Percentiles rank a stretch among this genome's conserved stretches.
These are phyloP conservation scores for Tricholoma sp. DNA, from an alignment of 768 basidiomycete genomes.

Conservation along the genomic window DNA sequence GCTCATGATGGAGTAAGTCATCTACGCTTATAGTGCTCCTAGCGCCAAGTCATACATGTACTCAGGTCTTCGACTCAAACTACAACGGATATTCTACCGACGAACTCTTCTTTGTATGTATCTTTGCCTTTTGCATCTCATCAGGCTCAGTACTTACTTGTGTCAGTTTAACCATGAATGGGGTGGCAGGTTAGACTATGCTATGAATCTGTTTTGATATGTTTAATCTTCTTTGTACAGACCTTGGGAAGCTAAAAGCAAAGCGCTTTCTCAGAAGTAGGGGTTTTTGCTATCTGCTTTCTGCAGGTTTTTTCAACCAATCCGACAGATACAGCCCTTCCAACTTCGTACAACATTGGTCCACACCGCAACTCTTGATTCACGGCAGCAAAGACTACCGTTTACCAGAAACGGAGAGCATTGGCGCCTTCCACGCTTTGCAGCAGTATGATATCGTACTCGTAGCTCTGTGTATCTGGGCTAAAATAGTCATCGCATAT, in stretches of 20 bases:
- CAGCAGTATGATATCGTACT: constrained; percentile 55
- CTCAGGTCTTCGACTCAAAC: constrained; percentile 66
- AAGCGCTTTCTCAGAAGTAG: constrained; percentile 53
- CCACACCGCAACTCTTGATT: constrained; percentile 78
- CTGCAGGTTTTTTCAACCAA: neutral
- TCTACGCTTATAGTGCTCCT: neutral
- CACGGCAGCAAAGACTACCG: constrained; percentile 90
- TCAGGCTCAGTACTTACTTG: neutral
- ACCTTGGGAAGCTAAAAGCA: constrained; percentile 65
- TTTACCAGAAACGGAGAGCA: constrained; percentile 79
- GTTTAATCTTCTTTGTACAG: constrained; percentile 16
- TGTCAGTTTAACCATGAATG: constrained; percentile 80
- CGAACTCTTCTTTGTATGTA: constrained; percentile 80
- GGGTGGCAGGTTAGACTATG: constrained; percentile 52
- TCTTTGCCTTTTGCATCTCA: neutral
- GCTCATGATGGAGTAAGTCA: constrained; percentile 81
- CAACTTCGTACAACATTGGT: constrained; percentile 81
- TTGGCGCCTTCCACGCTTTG: constrained; percentile 80
- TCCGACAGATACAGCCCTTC: constrained; percentile 63
- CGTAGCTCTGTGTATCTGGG: neutral
- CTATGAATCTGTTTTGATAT: neutral
- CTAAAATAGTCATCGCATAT: neutral
- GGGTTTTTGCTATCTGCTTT: constrained; percentile 11
- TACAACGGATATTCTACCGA: constrained; percentile 90
- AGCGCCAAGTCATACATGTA: neutral